Evolutionary conservation across 192 early-diverging fungal genomes (phyloP), one percentile per base, ranked within the genome.

Genomic region (Coemansia sp.): DNA sequence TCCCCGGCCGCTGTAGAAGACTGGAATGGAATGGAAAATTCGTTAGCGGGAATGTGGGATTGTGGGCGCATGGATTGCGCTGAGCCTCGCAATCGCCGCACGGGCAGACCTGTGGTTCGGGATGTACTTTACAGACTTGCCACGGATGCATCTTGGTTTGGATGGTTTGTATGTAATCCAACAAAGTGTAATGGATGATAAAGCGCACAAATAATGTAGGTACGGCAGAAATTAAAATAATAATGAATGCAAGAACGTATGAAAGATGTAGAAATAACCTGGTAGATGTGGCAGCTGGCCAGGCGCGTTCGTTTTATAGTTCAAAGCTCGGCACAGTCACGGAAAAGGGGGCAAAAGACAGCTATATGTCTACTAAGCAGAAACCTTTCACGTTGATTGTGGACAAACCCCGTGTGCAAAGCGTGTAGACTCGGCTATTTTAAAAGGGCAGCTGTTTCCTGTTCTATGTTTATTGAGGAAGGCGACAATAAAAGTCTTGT

Each of bases 1-100:
- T 71, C 12, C 69, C 69, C 8, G 69, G 69, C 35, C 57, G 30
- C 57, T 59, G 9, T 21, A 59, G 24, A 15, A 53, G 51, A 10
- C 51, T 53, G 52, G 12, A 49, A 24, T 16, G 51, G 60, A 26
- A 62, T 38, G 34, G 24, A 16, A 30, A 34, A 26, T 8, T 30
- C 6, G 11, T 69, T 39, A n/a, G 30, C 62, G 60, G 21, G 23
- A 26, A 39, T 11, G 2, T 30, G 11, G 45, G 39, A 10, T 15
- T 69, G 12, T 3, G 52, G 23, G 9, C 30, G 51, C 10, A 53
- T 2, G 3, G 23, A 53, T 53, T 53, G 24, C 23, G 51, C 12
- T 53, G 51, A 26, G 51, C 51, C 51, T 53, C 51, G 10, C 51
- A 53, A 26, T 23, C 23, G 8, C 23, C 51, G 24, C 51, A 53